Conservation (phyloP, 2,329 filamentous ascomycete species). For the Colletotrichum orchidophilum region DNA sequence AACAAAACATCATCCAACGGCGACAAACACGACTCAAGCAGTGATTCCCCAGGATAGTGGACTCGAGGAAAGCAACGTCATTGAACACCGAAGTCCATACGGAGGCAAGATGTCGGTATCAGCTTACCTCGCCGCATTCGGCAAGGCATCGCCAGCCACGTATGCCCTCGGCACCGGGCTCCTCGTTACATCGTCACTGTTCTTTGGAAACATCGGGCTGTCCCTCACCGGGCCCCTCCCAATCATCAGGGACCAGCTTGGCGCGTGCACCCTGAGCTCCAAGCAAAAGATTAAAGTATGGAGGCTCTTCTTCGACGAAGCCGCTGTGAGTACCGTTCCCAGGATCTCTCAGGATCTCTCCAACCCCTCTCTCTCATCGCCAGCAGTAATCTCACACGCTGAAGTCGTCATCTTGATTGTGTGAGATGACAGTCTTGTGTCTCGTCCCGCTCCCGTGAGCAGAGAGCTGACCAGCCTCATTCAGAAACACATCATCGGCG, state of each 20-base stretch:
- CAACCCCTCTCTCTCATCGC: neutral
- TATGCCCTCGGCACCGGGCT: conserved; percentile 4
- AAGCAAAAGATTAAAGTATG: conserved; percentile 7
- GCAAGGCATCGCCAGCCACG: neutral
- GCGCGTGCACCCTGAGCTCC: neutral
- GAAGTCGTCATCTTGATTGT: neutral
- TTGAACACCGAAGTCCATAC: neutral
- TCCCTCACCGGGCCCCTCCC: neutral
- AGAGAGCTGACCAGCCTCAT: neutral
- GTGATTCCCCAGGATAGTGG: neutral
- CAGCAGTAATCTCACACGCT: too few relatives aligned
- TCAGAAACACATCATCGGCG: neutral
- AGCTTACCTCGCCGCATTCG: conserved; percentile 1
- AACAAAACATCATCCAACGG: neutral
- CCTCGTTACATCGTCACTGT: conserved; percentile 4
- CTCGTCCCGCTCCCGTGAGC: neutral
- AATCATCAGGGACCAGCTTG: conserved; percentile 10
- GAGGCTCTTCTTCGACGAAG: conserved; percentile 6
- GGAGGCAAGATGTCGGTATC: neutral
- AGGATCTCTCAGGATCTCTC: too few relatives aligned
- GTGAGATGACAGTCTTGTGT: neutral
- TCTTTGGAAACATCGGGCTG: conserved; percentile 6
- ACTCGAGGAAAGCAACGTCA: neutral
- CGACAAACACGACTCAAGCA: neutral
- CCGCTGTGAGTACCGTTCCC: neutral